These are phyloP conservation scores for Cymodocea nodosa DNA, from an alignment of 116 monocot species.

Conservation along the genomic window DNA sequence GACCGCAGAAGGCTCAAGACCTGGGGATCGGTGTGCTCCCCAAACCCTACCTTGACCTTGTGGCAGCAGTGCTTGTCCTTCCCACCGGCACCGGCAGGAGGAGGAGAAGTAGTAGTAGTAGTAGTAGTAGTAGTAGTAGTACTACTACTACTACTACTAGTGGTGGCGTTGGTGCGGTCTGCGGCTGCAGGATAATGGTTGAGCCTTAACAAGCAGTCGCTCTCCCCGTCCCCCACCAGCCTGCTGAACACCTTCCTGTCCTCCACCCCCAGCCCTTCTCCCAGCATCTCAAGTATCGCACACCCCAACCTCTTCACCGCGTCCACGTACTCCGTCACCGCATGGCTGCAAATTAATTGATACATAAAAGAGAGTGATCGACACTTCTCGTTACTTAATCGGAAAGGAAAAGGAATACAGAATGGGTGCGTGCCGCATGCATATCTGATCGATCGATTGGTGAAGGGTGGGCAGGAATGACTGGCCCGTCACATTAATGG, in stretches of 20 bases:
- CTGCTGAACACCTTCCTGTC: conserved; percentile 35
- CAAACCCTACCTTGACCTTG: conserved; percentile 55
- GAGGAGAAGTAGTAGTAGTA: too few relatives aligned
- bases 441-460: too few relatives aligned
- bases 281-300: conserved; percentile 64
- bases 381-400: too few relatives aligned
- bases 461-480: too few relatives aligned
- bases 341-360: conserved; percentile 42
- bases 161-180: background rate
- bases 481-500: conserved; percentile 5
- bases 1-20: conserved; percentile 64
- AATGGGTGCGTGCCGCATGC: too few relatives aligned
- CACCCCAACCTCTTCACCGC: conserved; percentile 41
- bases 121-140: background rate
- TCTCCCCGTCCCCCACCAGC: conserved; percentile 42
- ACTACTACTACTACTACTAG: too few relatives aligned
- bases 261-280: conserved; percentile 43
- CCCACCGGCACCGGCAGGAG: too few relatives aligned
- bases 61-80: background rate
- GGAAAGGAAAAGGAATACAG: too few relatives aligned
- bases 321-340: conserved; percentile 55
- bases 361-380: too few relatives aligned
- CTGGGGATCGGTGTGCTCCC: conserved; percentile 95
- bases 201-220: conserved; percentile 70
- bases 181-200: conserved; percentile 64